Evolutionary conservation across 768 basidiomycete genomes (phyloP), one percentile per base, ranked within the genome.

Genomic region (Mycena kentingensis): DNA sequence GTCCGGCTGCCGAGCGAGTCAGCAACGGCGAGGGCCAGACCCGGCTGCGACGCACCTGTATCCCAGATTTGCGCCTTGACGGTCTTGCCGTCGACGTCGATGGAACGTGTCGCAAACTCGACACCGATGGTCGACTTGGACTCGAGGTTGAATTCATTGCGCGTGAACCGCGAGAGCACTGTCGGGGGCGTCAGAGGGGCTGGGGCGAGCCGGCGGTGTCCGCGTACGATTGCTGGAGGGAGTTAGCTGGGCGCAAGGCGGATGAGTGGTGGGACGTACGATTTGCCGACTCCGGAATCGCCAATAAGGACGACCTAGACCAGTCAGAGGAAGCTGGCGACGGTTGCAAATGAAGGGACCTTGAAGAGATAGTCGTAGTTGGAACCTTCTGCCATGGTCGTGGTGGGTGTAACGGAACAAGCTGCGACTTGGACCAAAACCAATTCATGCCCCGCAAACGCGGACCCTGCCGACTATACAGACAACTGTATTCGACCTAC

Each of bases 291-390:
- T 57, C 96, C 96, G 58, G 94, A 97, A 74, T 99, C 96, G 68
- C 96, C 96, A 77, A 98, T 98, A 60, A 99, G 84, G 63, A 99
- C 96, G 64, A 98, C 92, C 96, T 98, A 55, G 34, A 46, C 31
- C 51, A 48, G 16, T 32, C 46, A 51, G 54, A 21, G 31, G 28
- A 50, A 35, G 44, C 65, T 32, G 24, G 57, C 36, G 36, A 36
- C 19, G 28, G 48, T n/a, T 43, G 43, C 28, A 21, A 15, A 29
- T 19, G 18, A 16, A 67, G 75, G 27, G 46, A 95, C 96, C 84
- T 99, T 98, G 87, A 98, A 98, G 62, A 99, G 87, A 79, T 89
- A 98, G 71, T 98, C 96, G 76, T 97, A 98, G 81, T 93, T 94
- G 77, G 86, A 90, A 63, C 85, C 87, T 80, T 96, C 94, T 51